phyloP scores from a whole-genome alignment of 2,329 filamentous ascomycete species.

The Periglandula ipomoeae region DNA sequence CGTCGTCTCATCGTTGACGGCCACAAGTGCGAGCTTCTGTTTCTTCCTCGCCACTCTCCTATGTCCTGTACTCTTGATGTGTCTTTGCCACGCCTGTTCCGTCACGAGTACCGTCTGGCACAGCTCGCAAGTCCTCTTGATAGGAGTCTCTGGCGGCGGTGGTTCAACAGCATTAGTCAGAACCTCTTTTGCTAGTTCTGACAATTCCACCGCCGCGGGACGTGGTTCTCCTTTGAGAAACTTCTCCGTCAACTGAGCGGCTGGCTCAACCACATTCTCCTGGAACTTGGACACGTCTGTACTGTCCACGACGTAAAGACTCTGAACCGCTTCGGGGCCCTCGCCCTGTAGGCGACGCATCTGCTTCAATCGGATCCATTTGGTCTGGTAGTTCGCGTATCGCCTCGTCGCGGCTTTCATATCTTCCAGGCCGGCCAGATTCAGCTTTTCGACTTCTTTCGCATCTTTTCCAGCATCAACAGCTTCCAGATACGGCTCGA shows the following conservation, averaged over 20 bases:
- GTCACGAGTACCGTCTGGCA: slow-evolving; percentile 58
- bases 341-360: slow-evolving; percentile 56
- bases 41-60: slow-evolving; percentile 24
- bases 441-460: slow-evolving; percentile 44
- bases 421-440: slow-evolving; percentile 53
- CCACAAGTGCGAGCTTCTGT: slow-evolving; percentile 28
- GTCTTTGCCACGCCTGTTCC: slow-evolving; percentile 37
- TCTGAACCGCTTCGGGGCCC: slow-evolving; percentile 38
- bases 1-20: slow-evolving; percentile 13
- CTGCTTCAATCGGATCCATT: slow-evolving; percentile 81
- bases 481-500: slow-evolving; percentile 60
- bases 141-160: slow-evolving; percentile 42
- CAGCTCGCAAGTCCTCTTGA: slow-evolving; percentile 57
- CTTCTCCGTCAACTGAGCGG: slow-evolving; percentile 46
- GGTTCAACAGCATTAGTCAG: slow-evolving; percentile 40
- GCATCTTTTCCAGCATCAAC: slow-evolving; percentile 19
- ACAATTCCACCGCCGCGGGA: slow-evolving; percentile 40
- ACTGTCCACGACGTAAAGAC: slow-evolving; percentile 73
- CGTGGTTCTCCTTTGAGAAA: slow-evolving; percentile 54
- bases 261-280: slow-evolving; percentile 55
- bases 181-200: slow-evolving; percentile 39
- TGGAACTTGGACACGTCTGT: slow-evolving; percentile 57
- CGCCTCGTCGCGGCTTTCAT: slow-evolving; percentile 78
- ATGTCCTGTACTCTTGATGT: slow-evolving; percentile 28
- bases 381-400: slow-evolving; percentile 76